Evolutionary conservation across 2,329 filamentous ascomycete species (phyloP), one percentile per base, ranked within the genome.

Genomic region (Sporothrix inflata): DNA sequence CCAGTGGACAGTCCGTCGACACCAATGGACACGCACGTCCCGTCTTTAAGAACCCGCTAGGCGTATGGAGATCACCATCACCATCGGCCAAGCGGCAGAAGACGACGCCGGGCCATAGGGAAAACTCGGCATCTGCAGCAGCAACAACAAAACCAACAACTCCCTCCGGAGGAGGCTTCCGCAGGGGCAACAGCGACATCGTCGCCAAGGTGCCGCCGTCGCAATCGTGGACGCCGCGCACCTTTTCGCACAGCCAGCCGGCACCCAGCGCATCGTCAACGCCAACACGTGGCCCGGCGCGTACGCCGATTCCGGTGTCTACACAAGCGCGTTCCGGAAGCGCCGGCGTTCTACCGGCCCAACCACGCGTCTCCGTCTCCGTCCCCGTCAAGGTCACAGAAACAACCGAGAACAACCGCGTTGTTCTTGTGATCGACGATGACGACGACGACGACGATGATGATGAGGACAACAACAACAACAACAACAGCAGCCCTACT

Each of bases 351-450:
- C 19, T 27, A 16, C 30, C 45, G 16, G 16, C 30, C n/a, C 66
- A 38, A 5, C 65, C 34, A 6, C 16, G 34, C n/a, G 42, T 21
- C 1, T 21, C 34, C n/a, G 42, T 21, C 1, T 21, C 34, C 1
- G 51, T 34, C 8, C 61, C 72, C 1, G 65, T 21, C 24, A 69
- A 69, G 34, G 68, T 68, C 51, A 53, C n/a, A 9, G 42, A 53
- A 1, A 38, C 65, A 2, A 7, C 55, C 2, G 72, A 73, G 19
- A 66, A 71, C 53, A 66, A 66, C 24, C 45, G 34, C 2, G 55
- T 51, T 1, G 70, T 75, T 3, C 27, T 57, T 14, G 12, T 75
- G 0, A 47, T 75, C 9, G 74, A 75, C 53, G 65, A 70, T 6
- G 47, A 49, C 8, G 73, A 75, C 24, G 71, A 74, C 16, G 34